phyloP scores from a whole-genome alignment of 371 early-diverging fungal species.

The Massospora cicadina region DNA sequence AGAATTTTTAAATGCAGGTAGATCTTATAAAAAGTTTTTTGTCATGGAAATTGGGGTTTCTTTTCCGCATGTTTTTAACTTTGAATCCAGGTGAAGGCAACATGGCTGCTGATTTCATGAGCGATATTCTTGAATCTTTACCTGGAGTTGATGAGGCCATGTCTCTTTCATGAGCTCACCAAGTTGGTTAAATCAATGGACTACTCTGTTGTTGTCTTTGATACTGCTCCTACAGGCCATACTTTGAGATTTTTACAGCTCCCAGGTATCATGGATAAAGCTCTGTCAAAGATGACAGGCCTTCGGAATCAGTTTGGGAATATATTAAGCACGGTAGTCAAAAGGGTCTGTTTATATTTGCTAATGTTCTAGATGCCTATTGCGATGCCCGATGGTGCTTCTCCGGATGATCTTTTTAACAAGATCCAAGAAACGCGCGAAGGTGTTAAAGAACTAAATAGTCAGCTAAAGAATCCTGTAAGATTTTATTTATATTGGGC shows the following conservation, averaged over 20 bases:
- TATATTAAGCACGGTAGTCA: conserved; percentile 66
- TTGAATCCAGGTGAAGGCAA: conserved; percentile 35
- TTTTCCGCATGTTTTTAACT: neutral
- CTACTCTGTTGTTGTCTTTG: conserved; percentile 93
- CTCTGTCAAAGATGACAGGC: conserved; percentile 81
- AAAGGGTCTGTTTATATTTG: conserved; percentile 10
- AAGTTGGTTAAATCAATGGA: conserved; percentile 82
- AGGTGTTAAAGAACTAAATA: conserved; percentile 88
- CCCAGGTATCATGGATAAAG: conserved; percentile 91
- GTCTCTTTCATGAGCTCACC: conserved; percentile 42
- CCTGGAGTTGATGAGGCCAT: conserved; percentile 99
- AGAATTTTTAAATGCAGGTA: conserved; percentile 87
- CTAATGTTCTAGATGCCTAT: conserved; percentile 47
- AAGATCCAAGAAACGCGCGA: conserved; percentile 87
- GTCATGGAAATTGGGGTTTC: neutral
- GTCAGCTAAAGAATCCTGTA: conserved; percentile 90
- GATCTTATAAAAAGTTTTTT: too few species aligned
- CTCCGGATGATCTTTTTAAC: conserved; percentile 86
- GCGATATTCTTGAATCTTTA: conserved; percentile 91
- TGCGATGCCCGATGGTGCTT: conserved; percentile 86
- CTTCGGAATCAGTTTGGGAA: conserved; percentile 85
- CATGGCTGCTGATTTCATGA: conserved; percentile 75
- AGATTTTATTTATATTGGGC: conserved; percentile 11
- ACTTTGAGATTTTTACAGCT: conserved; percentile 96
- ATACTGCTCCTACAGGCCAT: conserved; percentile 99